Conservation (phyloP, 2,329 filamentous ascomycete genomes). For the Simplicillium aogashimaense region DNA sequence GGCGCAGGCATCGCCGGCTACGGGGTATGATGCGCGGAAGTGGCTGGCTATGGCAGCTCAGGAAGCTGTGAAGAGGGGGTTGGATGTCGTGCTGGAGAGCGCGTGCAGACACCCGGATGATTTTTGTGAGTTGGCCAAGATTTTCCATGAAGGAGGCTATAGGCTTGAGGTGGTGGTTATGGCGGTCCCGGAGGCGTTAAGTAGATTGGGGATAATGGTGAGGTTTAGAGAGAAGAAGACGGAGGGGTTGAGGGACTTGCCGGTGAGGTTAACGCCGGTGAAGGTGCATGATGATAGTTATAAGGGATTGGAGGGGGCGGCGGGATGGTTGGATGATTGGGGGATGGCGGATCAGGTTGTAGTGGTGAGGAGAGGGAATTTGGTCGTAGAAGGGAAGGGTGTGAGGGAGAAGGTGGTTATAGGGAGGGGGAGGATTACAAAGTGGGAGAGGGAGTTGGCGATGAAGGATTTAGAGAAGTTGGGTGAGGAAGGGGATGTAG, state of each 20-base stretch:
- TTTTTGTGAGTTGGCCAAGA: slow-evolving; percentile 23
- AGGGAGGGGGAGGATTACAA: slow-evolving; percentile 15
- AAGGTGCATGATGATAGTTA: slow-evolving; percentile 37
- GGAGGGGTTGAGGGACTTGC: slow-evolving; percentile 24
- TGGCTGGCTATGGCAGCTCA: slow-evolving; percentile 32
- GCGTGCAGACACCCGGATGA: slow-evolving; percentile 33
- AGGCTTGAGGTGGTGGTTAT: slow-evolving; percentile 28
- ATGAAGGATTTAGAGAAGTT: not conserved
- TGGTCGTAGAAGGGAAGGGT: slow-evolving; percentile 19
- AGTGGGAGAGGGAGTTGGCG: slow-evolving; percentile 16
- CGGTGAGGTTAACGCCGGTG: slow-evolving; percentile 29
- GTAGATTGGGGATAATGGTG: slow-evolving; percentile 29
- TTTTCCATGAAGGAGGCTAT: slow-evolving; percentile 24
- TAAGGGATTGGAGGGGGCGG: slow-evolving; percentile 24
- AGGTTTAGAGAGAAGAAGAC: slow-evolving; percentile 25
- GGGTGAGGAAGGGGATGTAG: slow-evolving; percentile 11
- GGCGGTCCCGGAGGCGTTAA: slow-evolving; percentile 30
- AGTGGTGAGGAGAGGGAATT: slow-evolving; percentile 26
- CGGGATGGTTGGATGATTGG: slow-evolving; percentile 23
- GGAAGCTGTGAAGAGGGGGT: slow-evolving; percentile 17
- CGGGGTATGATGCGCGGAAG: slow-evolving; percentile 28
- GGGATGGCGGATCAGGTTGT: slow-evolving; percentile 23
- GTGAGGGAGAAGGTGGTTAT: slow-evolving; percentile 7
- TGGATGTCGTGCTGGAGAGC: slow-evolving; percentile 32
- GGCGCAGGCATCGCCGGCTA: slow-evolving; percentile 25